Base-by-base conservation (phyloP, 116 monocot genomes). In the Trichopus zeylanicus region DNA sequence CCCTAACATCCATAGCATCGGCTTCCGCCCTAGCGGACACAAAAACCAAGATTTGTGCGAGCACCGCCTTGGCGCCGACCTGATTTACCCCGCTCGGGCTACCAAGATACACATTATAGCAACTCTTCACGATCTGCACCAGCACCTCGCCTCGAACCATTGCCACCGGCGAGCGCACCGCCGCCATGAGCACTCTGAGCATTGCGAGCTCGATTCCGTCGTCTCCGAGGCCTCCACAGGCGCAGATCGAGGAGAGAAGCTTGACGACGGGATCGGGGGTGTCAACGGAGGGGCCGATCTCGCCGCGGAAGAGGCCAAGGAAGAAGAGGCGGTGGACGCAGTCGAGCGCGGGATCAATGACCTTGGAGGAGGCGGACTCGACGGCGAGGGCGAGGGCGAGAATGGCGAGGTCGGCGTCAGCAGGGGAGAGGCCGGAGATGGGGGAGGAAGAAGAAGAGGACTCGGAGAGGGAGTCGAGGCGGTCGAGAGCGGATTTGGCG, bases 31-130 rank as follows among this genome's bases (percentile, higher is more conserved):
- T 69, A 11, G 78, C 81, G 57, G 38, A 88, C 6, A 99, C 67
- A 28, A 99, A 78, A 32, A 53, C 22, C 22, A 99, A 48, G 23
- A 83, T 80, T 75, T 91, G 88, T 0, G 78, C 85, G 1, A 99
- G 76, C 20, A 80, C 80, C 10, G 85, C 70, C 71, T 88, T 88
- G 18, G 99, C 79, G 23, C 88, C 85, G 12, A 99, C 46, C 83
- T 99, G 99, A 57, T 88, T 99, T 26, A 66, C 69, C 15, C 60
- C 75, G 47, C 76, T 82, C 33, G 62, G 71, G 72, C 92, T 85
- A 20, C 92, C 85, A n/a, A 99, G 72, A 59, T 88, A 99, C 19
- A 92, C 74, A 54, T 99, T 92, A 59, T 88, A 99, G 61, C 88
- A 81, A 70, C 76, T 76, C 74, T 83, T 88, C 29, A 92, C 71